These are phyloP conservation scores for Aspergillus brasiliensis DNA, from an alignment of 2,329 filamentous ascomycete genomes.

Conservation along the genomic window DNA sequence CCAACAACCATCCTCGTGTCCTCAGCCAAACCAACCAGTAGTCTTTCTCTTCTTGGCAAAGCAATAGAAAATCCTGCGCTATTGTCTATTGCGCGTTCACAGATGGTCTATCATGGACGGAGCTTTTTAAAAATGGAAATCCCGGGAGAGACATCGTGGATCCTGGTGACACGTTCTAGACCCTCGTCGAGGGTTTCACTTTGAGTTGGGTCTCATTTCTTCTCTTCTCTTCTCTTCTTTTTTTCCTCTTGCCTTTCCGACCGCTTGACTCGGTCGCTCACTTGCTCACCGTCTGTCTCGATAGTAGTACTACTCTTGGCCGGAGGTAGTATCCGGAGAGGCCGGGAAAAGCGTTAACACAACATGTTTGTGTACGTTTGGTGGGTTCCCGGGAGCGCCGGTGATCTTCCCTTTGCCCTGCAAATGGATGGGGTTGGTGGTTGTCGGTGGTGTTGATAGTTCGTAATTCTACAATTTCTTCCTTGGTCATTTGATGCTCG, in stretches of 20 bases:
- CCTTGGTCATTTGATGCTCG: not conserved
- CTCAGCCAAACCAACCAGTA: not conserved
- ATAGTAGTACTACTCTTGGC: not conserved
- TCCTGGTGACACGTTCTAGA: constrained; percentile 2
- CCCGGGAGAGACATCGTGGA: constrained; percentile 2
- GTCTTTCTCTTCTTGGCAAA: not conserved
- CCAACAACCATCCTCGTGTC: not conserved
- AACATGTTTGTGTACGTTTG: not conserved
- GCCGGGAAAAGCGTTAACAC: not conserved
- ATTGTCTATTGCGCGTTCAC: not conserved
- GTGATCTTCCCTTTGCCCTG: not conserved
- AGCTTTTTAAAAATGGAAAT: not conserved
- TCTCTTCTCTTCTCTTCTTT: not conserved
- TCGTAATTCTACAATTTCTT: not conserved
- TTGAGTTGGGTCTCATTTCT: not conserved
- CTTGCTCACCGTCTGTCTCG: not conserved
- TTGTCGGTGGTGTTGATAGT: not conserved
- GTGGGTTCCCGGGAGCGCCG: not conserved
- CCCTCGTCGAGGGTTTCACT: constrained; percentile 1
- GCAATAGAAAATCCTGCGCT: not conserved
- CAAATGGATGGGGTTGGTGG: not conserved
- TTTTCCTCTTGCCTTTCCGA: not conserved
- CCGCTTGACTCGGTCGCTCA: not conserved
- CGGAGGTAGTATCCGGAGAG: not conserved
- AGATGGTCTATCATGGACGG: not conserved